These are phyloP conservation scores for Mortierella polycephala DNA, from an alignment of 371 early-diverging fungal genomes.

Conservation along the genomic window DNA sequence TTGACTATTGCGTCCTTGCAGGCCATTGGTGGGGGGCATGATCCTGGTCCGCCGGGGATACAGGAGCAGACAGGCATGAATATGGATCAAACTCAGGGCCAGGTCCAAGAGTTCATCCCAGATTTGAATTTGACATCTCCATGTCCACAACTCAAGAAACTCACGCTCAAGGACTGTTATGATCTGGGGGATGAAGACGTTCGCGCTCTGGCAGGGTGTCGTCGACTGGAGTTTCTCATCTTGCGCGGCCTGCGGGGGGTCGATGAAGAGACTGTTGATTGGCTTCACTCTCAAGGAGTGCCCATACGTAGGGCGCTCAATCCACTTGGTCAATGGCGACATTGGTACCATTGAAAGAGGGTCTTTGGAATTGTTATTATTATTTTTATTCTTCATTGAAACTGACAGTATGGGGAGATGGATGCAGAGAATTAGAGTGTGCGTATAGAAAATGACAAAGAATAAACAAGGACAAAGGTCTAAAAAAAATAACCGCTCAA, in stretches of 20 bases:
- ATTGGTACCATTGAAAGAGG: constrained; percentile 18
- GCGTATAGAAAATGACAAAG: no score
- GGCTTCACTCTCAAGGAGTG: constrained; percentile 48
- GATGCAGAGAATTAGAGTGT: no score
- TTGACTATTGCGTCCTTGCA: constrained; percentile 23
- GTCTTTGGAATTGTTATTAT: not conserved
- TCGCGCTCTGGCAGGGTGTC: constrained; percentile 35
- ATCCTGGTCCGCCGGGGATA: not conserved
- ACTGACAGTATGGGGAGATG: no score
- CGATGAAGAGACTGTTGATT: constrained; percentile 27
- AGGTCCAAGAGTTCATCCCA: not conserved
- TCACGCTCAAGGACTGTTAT: constrained; percentile 38
- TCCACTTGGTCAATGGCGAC: constrained; percentile 45
- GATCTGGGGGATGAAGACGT: constrained; percentile 36
- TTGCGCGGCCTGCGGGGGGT: constrained; percentile 44
- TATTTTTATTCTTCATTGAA: not conserved
- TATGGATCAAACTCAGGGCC: not conserved
- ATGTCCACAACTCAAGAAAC: constrained; percentile 20
- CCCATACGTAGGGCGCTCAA: constrained; percentile 33
- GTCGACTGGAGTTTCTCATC: constrained; percentile 33
- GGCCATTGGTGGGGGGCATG: constrained; percentile 23
- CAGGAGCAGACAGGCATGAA: not conserved
- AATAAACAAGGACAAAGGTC: no score
- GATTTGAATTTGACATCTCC: not conserved
- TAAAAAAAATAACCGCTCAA: no score